Base-by-base conservation (phyloP, 495 filamentous ascomycete species). In the Neurospora hispaniola region DNA sequence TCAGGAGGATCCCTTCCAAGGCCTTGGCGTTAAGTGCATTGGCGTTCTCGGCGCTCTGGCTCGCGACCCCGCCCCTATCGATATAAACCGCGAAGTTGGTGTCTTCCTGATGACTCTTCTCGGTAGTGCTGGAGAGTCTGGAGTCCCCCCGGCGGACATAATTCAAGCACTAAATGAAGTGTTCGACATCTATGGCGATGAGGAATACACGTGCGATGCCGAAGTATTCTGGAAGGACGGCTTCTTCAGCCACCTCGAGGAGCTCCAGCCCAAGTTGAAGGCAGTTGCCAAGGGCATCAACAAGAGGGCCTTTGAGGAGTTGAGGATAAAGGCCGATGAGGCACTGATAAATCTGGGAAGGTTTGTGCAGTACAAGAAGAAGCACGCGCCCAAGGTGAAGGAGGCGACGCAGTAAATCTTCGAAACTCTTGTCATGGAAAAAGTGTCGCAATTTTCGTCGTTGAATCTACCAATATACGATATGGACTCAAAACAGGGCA, bases 161-260 rank as follows among this genome's bases (percentile, higher is more conserved):
- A 81, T 90, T 23, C 88, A 90, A 78, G 85, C 86, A 14, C 78
- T 90, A 44, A 87, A 90, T 78, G 85, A 89, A 75, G 72, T 90
- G 27, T 88, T 88, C 74, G 89, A 90, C 69, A 85, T 90, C 42
- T 90, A 90, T 75, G 85, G 85, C 8, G 89, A 90, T 71, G 85
- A 86, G 72, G 81, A 81, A 18, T 84, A 79, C 71, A 77, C 81
- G 41, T 87, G 85, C 73, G 89, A 90, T 73, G 81, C 78, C 72
- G 85, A 88, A 44, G 86, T 90, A 4, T 90, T 90, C 75, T 88
- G 87, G 84, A 86, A 84, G 70, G 81, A 87, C 71, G 83, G 81
- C n/a, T 89, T 90, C 75, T 78, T 89, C 59, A 79, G 83, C 77
- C 87, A 89, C 76, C 79, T 90, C 3, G 84, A 89, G 73, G 86